A percentile compares a stretch with the other conserved stretches of the same genome.
These are phyloP conservation scores for Monilinia fructigena DNA, from an alignment of 2,329 filamentous ascomycete species.

Conservation along the genomic window DNA sequence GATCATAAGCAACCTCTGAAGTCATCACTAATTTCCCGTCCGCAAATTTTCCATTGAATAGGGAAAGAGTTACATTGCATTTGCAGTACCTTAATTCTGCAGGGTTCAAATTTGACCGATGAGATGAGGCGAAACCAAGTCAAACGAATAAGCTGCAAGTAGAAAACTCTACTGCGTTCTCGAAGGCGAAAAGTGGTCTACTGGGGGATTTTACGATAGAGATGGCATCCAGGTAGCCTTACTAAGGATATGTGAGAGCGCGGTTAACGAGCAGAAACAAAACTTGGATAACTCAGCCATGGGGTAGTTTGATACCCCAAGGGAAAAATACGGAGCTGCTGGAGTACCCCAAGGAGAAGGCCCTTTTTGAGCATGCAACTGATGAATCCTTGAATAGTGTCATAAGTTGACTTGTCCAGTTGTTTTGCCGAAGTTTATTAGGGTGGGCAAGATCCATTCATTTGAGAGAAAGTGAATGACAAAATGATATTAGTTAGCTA, in stretches of 20 bases:
- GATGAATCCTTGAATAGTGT: background rate
- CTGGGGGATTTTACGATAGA: slow-evolving; percentile 6
- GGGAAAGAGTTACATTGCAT: slow-evolving; percentile 14
- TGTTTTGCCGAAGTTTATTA: slow-evolving; percentile 18
- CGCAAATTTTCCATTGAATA: slow-evolving; percentile 4
- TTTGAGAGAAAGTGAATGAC: background rate
- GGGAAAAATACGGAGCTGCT: slow-evolving; percentile 7
- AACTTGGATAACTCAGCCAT: background rate
- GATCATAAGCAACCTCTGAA: background rate
- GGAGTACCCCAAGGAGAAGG: slow-evolving; percentile 14
- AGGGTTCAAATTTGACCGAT: slow-evolving; percentile 5
- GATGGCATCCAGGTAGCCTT: background rate
- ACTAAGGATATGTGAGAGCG: slow-evolving; percentile 3
- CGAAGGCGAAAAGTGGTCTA: background rate
- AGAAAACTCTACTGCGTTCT: slow-evolving; percentile 1
- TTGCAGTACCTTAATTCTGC: background rate
- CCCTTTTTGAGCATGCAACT: slow-evolving; percentile 3
- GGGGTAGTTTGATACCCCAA: slow-evolving; percentile 15
- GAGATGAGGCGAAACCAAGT: slow-evolving; percentile 15
- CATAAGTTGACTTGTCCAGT: background rate
- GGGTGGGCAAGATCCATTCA: background rate
- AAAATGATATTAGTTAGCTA: background rate
- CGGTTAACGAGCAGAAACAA: slow-evolving; percentile 7
- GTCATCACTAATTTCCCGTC: background rate
- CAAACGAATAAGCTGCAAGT: slow-evolving; percentile 6